phyloP scores from a whole-genome alignment of 352 stramenopile genomes.

The Globisporangium canariense region DNA sequence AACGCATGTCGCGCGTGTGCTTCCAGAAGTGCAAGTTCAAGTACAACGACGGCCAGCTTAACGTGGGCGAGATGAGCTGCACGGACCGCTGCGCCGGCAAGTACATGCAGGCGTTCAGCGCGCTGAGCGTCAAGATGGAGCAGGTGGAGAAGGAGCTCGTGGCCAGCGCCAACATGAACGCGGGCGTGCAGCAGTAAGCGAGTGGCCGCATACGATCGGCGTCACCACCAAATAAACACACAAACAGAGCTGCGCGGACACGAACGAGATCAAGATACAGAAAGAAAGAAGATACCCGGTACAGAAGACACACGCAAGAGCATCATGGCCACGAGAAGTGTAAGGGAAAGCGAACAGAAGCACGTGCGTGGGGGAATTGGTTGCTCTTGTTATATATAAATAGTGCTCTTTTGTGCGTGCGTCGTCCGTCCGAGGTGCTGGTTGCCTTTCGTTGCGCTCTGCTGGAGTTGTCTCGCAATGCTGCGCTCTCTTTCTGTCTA shows the following conservation, averaged over 20 bases:
- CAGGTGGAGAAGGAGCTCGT: slow-evolving; percentile 94
- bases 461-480: not conserved
- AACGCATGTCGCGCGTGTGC: slow-evolving; percentile 89
- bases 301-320: not conserved
- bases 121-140: slow-evolving; percentile 93
- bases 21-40: slow-evolving; percentile 95
- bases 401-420: slow-evolving; percentile 32
- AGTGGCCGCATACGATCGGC: not conserved
- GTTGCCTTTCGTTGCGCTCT: not conserved
- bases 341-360: not conserved
- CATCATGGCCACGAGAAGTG: not conserved
- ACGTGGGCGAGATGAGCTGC: slow-evolving; percentile 98
- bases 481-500: not conserved
- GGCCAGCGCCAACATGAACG: slow-evolving; percentile 53
- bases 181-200: slow-evolving; percentile 33
- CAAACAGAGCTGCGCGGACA: too few species aligned
- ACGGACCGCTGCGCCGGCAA: slow-evolving; percentile 97
- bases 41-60: slow-evolving; percentile 95
- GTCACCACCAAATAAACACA: not conserved
- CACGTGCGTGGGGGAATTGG: slow-evolving; percentile 1
- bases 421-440: slow-evolving; percentile 3
- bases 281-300: not conserved
- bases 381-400: slow-evolving; percentile 41
- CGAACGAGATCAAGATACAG: not conserved
- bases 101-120: slow-evolving; percentile 97